Conservation (phyloP, 2,329 filamentous ascomycete genomes). For the Helotiales sp. region DNA sequence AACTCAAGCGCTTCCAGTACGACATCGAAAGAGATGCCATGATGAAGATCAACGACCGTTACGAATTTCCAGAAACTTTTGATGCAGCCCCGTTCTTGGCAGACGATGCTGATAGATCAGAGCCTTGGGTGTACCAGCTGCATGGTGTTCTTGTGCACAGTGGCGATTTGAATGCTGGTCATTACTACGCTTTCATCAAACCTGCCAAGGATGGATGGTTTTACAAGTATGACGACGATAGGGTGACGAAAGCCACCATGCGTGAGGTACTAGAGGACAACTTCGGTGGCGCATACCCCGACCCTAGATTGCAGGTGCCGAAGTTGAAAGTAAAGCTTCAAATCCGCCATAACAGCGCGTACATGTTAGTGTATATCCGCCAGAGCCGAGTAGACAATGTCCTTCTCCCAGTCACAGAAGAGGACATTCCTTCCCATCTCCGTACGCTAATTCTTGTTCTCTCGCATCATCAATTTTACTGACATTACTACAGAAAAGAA, state of each 20-base stretch:
- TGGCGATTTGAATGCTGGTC: constrained; percentile 93
- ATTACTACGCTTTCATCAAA: constrained; percentile 98
- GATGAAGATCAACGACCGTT: constrained; percentile 97
- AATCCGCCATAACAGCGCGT: constrained; percentile 80
- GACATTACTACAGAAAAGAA: constrained; percentile 60
- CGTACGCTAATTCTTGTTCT: constrained; percentile 56
- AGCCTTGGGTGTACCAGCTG: constrained; percentile 89
- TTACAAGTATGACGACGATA: constrained; percentile 97
- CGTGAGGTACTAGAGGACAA: constrained; percentile 95
- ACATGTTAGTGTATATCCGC: constrained; percentile 98
- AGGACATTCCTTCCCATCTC: constrained; percentile 82
- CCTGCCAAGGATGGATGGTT: constrained; percentile 92
- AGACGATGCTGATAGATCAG: constrained; percentile 82
- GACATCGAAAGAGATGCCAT: constrained; percentile 95
- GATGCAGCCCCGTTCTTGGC: constrained; percentile 88
- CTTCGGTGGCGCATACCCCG: constrained; percentile 82
- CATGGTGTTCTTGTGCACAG: constrained; percentile 97
- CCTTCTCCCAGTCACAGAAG: constrained; percentile 73
- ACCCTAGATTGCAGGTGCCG: constrained; percentile 50
- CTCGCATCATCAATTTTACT: constrained; percentile 28
- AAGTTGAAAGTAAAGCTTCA: constrained; percentile 57
- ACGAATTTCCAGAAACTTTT: constrained; percentile 85
- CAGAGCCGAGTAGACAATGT: constrained; percentile 85
- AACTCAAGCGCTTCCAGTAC: constrained; percentile 97
- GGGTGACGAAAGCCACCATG: constrained; percentile 91